Evolutionary conservation across 306 rosid genomes (phyloP).

Genomic region (Canavalia gladiata): DNA sequence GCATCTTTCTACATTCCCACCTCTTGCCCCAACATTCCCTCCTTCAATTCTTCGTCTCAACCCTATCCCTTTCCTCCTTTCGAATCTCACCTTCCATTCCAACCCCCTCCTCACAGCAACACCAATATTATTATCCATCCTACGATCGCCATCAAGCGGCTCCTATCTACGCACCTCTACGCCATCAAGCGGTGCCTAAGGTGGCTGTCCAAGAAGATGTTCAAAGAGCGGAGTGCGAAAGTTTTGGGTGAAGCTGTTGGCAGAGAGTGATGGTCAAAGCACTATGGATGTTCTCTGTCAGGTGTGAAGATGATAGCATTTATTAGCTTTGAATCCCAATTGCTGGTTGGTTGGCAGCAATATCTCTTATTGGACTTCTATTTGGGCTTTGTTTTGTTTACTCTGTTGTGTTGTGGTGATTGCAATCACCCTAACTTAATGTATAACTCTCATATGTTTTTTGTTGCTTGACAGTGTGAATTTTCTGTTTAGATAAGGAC

Average conservation of each 20-base stretch:
- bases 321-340: constrained; percentile 24
- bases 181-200: constrained; percentile 73
- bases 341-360: background rate
- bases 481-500: no score
- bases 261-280: constrained; percentile 88
- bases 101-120: constrained; percentile 1
- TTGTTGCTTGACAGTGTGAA: no score
- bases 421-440: no score
- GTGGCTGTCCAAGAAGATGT: constrained; percentile 72
- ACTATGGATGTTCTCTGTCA: constrained; percentile 91
- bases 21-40: no score
- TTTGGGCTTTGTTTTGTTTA: background rate
- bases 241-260: constrained; percentile 89
- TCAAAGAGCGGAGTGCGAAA: constrained; percentile 73
- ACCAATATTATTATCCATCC: constrained; percentile 63
- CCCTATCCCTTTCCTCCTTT: no score
- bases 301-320: constrained; percentile 56
- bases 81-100: no score
- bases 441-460: no score
- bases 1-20: no score
- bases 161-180: constrained; percentile 54
- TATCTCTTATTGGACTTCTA: no score
- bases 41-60: no score
- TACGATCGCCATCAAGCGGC: constrained; percentile 69
- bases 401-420: no score